Conservation (phyloP, 768 basidiomycete species). For the Phaeotremella skinneri region DNA sequence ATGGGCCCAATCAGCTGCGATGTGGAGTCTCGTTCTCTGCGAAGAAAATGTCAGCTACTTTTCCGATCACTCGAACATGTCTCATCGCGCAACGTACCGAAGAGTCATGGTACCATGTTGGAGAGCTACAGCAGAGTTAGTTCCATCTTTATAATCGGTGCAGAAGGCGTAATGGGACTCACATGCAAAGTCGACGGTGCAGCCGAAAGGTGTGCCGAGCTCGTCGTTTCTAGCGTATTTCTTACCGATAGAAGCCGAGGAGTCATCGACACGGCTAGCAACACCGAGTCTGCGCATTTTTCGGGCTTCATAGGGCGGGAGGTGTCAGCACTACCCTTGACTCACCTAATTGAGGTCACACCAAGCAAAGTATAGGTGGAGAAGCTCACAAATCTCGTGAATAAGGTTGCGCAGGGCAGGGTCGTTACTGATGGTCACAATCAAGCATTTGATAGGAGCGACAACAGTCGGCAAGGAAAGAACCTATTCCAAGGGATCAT, state of each 20-base stretch:
- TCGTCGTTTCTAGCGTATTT: slow-evolving; percentile 98
- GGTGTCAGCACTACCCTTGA: slow-evolving; percentile 5
- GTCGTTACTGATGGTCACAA: slow-evolving; percentile 86
- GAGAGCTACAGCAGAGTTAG: slow-evolving; percentile 60
- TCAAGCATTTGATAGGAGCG: slow-evolving; percentile 93
- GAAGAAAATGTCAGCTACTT: no score
- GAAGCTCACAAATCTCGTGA: slow-evolving; percentile 79
- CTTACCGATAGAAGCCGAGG: slow-evolving; percentile 89
- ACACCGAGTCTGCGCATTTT: slow-evolving; percentile 85
- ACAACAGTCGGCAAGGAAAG: slow-evolving; percentile 84
- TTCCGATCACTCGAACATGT: no score
- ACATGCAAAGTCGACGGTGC: slow-evolving; percentile 95
- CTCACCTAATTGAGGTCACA: no score
- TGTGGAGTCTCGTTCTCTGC: slow-evolving; percentile 90
- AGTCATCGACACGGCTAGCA: slow-evolving; percentile 92
- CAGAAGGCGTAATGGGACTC: slow-evolving; percentile 43
- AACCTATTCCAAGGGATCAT: slow-evolving; percentile 58
- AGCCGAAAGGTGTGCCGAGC: slow-evolving; percentile 93
- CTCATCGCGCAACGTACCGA: slow-evolving; percentile 60
- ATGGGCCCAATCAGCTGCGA: slow-evolving; percentile 85
- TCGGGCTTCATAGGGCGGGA: slow-evolving; percentile 58
- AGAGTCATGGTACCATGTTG: slow-evolving; percentile 92
- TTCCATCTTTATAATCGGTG: not conserved
- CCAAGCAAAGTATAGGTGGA: not conserved
- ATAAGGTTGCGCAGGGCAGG: slow-evolving; percentile 80